Evolutionary conservation across 2,329 filamentous ascomycete genomes (phyloP), one percentile per base, ranked within the genome.

Genomic region (Trichoderma afroharzianum): DNA sequence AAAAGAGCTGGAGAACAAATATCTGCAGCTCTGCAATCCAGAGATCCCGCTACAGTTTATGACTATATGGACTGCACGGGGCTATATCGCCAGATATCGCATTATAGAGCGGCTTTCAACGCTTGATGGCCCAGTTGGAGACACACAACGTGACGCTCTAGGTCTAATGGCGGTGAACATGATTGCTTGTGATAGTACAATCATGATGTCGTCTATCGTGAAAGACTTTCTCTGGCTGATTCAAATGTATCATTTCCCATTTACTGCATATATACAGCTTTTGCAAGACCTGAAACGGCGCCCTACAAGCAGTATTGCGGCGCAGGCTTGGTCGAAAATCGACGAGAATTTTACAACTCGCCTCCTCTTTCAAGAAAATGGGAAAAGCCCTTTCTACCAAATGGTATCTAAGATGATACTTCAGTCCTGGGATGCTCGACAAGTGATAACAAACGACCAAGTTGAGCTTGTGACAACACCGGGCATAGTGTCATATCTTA

Each of bases 221-320:
- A 76, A 76, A 6, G 76, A 81, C 0, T 84, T 79, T 57, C 74
- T 61, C 3, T 86, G 84, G 84, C 77, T 81, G 9, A 53, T 78
- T 1, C 73, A 79, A 1, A 77, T 78, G 0, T 76, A 84, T 67
- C 50, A 55, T 55, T 82, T 83, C 36, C 84, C 82, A 0, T 78
- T 84, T 18, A 79, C 80, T 0, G 82, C 81, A 0, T 85, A 83
- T 55, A 75, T 83, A 21, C 79, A 83, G 39, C 75, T 85, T 4
- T 73, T 82, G 0, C 79, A 81, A 33, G 78, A 81, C 4, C 59
- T 85, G 12, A 76, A 74, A 18, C 72, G 69, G 53, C 72, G 76
- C 3, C 78, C 76, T 0, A 67, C 66, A 3, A 75, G 76, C 24
- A 33, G 70, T 0, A 70, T 74, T 6, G 78, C 77, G 5, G 76